Evolutionary conservation across 441 rosid genomes (phyloP).

Genomic region (Populus hybrid): DNA sequence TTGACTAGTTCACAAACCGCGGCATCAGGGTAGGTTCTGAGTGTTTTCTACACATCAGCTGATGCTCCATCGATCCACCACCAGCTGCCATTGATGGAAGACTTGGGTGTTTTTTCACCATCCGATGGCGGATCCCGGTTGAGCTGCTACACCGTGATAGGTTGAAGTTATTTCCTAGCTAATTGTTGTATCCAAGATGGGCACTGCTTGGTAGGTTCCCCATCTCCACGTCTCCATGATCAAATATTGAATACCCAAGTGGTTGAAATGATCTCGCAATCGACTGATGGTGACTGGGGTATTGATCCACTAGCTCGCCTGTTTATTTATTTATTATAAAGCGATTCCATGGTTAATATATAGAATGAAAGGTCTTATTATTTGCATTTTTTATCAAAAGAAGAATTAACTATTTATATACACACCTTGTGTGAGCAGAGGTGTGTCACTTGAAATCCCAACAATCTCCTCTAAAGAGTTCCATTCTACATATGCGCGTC

Average conservation of each 20-base stretch:
- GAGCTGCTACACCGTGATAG: constrained; percentile 1
- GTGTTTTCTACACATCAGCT: neutral
- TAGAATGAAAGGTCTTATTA: too few species aligned
- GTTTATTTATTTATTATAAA: neutral
- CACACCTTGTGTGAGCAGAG: constrained; percentile 61
- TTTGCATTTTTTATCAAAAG: neutral
- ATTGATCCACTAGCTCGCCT: constrained; percentile 41
- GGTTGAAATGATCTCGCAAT: constrained; percentile 21
- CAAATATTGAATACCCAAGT: constrained; percentile 12
- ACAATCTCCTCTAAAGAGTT: constrained; percentile 42
- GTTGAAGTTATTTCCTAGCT: constrained; percentile 18
- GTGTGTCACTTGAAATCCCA: constrained; percentile 36
- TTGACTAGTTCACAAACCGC: neutral
- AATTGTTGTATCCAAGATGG: constrained; percentile 17
- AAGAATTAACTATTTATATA: neutral
- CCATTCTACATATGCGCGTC: constrained; percentile 60
- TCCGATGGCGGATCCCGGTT: constrained; percentile 27
- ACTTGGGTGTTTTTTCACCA: constrained; percentile 30
- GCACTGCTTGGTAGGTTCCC: constrained; percentile 17
- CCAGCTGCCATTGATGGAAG: constrained; percentile 21
- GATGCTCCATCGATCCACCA: neutral
- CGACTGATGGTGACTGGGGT: constrained; percentile 24
- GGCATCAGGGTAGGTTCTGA: neutral
- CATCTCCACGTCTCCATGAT: constrained; percentile 15
- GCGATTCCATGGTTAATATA: neutral